These are phyloP conservation scores for Pilaira anomala DNA, from an alignment of 192 early-diverging fungal genomes.

Conservation along the genomic window DNA sequence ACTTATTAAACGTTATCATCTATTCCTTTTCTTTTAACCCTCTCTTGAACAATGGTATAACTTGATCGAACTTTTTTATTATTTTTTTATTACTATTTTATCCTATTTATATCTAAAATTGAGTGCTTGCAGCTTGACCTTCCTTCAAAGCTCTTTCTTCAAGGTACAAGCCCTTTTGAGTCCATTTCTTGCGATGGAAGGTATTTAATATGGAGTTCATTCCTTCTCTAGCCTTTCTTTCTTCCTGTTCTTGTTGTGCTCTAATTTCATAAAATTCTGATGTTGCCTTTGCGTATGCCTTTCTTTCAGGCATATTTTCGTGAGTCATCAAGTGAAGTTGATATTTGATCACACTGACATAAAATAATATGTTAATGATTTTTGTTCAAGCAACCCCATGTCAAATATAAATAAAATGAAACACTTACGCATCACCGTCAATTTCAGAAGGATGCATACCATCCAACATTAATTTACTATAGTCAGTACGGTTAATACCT, in stretches of 20 bases:
- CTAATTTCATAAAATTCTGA: slow-evolving; percentile 79
- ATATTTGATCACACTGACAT: slow-evolving; percentile 77
- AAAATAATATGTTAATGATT: too few relatives aligned
- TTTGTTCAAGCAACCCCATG: neutral
- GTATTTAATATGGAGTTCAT: slow-evolving; percentile 27
- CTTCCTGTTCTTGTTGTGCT: slow-evolving; percentile 72
- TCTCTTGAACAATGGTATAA: too few relatives aligned
- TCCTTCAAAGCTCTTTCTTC: slow-evolving; percentile 31
- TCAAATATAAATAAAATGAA: neutral
- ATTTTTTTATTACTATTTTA: slow-evolving; percentile 5
- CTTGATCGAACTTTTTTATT: too few relatives aligned
- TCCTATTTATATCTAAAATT: slow-evolving; percentile 15
- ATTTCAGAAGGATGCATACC: slow-evolving; percentile 51
- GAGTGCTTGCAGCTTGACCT: slow-evolving; percentile 9
- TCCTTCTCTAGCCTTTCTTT: slow-evolving; percentile 61
- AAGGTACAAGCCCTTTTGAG: slow-evolving; percentile 22
- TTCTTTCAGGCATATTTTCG: slow-evolving; percentile 59
- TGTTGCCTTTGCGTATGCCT: slow-evolving; percentile 78
- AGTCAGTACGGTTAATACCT: slow-evolving; percentile 48
- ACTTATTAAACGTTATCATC: too few relatives aligned
- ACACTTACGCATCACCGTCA: slow-evolving; percentile 81
- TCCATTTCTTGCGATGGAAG: slow-evolving; percentile 20
- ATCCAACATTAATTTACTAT: slow-evolving; percentile 51
- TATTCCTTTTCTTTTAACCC: neutral
- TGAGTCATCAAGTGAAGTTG: slow-evolving; percentile 74